phyloP scores from a whole-genome alignment of 1,284 basidiomycete species.

The Gastroboletus turbinatus region DNA sequence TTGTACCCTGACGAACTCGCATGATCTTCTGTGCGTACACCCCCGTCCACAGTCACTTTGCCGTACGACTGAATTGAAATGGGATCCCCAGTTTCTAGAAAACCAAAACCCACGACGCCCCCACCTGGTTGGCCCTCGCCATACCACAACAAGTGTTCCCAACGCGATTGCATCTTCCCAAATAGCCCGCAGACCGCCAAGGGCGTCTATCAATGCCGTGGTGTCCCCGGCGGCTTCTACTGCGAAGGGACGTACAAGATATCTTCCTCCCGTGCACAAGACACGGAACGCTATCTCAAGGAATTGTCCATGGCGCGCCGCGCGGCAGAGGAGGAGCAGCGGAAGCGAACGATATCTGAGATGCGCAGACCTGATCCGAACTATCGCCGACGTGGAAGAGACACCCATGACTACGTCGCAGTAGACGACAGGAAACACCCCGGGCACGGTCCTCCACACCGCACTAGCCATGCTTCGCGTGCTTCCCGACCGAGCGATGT shows the following conservation, averaged over 20 bases:
- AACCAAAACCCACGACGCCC: slow-evolving; percentile 28
- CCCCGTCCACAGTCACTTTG: neutral
- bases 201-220: slow-evolving; percentile 37
- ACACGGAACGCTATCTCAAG: slow-evolving; percentile 33
- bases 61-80: slow-evolving; percentile 1
- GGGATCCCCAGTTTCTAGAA: slow-evolving; percentile 23
- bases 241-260: slow-evolving; percentile 39
- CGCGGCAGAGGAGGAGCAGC: slow-evolving; percentile 30
- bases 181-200: slow-evolving; percentile 39
- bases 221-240: slow-evolving; percentile 34
- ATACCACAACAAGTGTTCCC: slow-evolving; percentile 42
- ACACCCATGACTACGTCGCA: slow-evolving; percentile 4
- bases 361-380: slow-evolving; percentile 25
- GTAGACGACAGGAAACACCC: slow-evolving; percentile 4
- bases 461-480: slow-evolving; percentile 1
- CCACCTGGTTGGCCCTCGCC: slow-evolving; percentile 40
- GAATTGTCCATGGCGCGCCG: slow-evolving; percentile 26
- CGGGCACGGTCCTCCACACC: slow-evolving; percentile 3
- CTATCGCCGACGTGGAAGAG: slow-evolving; percentile 19
- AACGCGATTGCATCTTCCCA: slow-evolving; percentile 32
- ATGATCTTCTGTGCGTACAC: slow-evolving; percentile 34
- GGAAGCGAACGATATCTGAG: slow-evolving; percentile 30
- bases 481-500: slow-evolving; percentile 20
- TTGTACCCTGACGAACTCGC: slow-evolving; percentile 18
- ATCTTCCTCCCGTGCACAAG: slow-evolving; percentile 34